A percentile compares a stretch with the other conserved stretches of the same genome.
Evolutionary conservation across 345 rosid genomes (phyloP).

Genomic region (Angophora floribunda): DNA sequence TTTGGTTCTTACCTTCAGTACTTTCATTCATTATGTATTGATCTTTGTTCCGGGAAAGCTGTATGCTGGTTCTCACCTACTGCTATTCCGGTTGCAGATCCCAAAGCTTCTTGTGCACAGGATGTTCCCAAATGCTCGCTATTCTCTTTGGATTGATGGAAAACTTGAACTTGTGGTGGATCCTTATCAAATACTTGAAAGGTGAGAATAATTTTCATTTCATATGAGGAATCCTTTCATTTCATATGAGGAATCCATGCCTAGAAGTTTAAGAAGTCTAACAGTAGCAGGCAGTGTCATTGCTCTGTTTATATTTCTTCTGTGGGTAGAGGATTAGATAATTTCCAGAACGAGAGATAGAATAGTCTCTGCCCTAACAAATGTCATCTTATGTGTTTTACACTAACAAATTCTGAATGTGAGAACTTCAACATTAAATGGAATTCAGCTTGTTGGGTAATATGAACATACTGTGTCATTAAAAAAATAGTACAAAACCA

Average conservation of each 20-base stretch:
- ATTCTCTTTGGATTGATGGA: conserved; percentile 96
- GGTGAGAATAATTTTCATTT: conserved; percentile 25
- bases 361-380: neutral
- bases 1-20: neutral
- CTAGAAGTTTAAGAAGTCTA: neutral
- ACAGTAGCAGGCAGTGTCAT: neutral
- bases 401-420: neutral
- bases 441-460: neutral
- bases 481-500: neutral
- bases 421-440: neutral
- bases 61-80: neutral
- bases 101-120: conserved; percentile 82
- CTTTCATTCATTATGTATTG: neutral
- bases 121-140: conserved; percentile 88
- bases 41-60: neutral
- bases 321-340: neutral
- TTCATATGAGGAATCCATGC: neutral
- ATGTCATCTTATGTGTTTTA: neutral
- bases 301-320: neutral
- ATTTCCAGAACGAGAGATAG: neutral
- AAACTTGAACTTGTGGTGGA: conserved; percentile 92
- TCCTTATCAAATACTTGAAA: conserved; percentile 96
- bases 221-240: neutral
- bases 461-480: neutral
- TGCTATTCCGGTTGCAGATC: conserved; percentile 27